Base-by-base conservation (phyloP, 2,329 filamentous ascomycete genomes). In the Fusarium sacchari region DNA sequence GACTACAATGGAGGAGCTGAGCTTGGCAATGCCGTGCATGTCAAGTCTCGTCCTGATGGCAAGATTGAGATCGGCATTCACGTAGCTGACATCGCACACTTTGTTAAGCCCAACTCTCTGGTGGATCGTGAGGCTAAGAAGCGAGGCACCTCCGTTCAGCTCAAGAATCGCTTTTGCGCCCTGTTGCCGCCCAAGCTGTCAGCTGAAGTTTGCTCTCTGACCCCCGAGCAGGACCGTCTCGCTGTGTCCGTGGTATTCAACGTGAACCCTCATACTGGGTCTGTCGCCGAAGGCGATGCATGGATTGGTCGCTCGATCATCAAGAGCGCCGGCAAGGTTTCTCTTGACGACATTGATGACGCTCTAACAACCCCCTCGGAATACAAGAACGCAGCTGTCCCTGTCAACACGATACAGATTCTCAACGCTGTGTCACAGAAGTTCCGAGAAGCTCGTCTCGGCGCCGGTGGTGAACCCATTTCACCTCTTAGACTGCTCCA, bases 81-180 rank as follows among this genome's bases (percentile, higher is more conserved):
- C 83, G 94, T 99, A 80, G 91, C 96, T 37, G 96, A 99, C 82
- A 92, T 98, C 76, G 92, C 96, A 69, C 94, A 99, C 84, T 99
- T 99, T 81, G 94, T 99, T 82, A 98, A 98, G 88, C 88, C 92
- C 53, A 97, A 97, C 86, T 97, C 95, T 22, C 89, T 98, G 50
- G 95, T 98, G 57, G 96, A 99, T 79, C 93, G 96, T 52, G 96
- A 99, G 84, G 96, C 96, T 17, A 97, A 96, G 89, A 99, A 98
- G 88, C 94, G 96, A 75, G 96, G 96, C 69, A 98, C 95, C 64
- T 95, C 95, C 40, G 96, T 99, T 30, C 97, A 98, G 80, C 88
- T 99, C 72, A 93, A 97, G 85, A 96, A 97, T 85, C 92, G 95
- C 40, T 85, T 92, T 86, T 87, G 96, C 89, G 88, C 96, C 87